Evolutionary conservation across 2,329 filamentous ascomycete species (phyloP).

Genomic region (Tolypocladium sp.): DNA sequence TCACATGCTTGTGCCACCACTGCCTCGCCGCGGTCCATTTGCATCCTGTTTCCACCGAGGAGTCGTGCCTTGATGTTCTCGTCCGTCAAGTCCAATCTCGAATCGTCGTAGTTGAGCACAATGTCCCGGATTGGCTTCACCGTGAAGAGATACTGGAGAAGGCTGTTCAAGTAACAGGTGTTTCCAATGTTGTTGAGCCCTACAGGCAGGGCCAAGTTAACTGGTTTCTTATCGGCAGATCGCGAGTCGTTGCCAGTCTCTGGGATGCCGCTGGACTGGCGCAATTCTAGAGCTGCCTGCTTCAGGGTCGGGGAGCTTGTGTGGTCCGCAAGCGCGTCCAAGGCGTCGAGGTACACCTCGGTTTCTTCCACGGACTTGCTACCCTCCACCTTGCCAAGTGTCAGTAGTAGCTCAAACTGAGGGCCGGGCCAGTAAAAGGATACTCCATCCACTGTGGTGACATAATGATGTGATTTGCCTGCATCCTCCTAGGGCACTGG

Average conservation of each 20-base stretch:
- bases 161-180: constrained; percentile 94
- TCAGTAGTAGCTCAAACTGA: background rate
- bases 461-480: background rate
- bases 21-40: constrained; percentile 43
- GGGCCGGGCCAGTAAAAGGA: background rate
- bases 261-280: constrained; percentile 6
- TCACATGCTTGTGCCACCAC: constrained; percentile 66
- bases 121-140: constrained; percentile 73
- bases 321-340: constrained; percentile 24
- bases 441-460: background rate
- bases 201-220: constrained; percentile 57
- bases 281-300: constrained; percentile 15
- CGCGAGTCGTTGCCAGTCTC: constrained; percentile 4
- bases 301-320: constrained; percentile 11
- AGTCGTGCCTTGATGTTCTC: constrained; percentile 55
- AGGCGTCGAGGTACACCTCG: constrained; percentile 21
- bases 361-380: constrained; percentile 18
- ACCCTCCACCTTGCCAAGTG: constrained; percentile 12
- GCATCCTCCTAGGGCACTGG: background rate
- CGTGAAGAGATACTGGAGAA: constrained; percentile 92
- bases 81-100: constrained; percentile 58
- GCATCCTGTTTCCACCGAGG: constrained; percentile 58
- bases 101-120: constrained; percentile 64
- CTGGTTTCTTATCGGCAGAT: constrained; percentile 5
- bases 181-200: constrained; percentile 92